Evolutionary conservation across 2,329 filamentous ascomycete species (phyloP), one percentile per base, ranked within the genome.

Genomic region (Ramularia collo-cygni): DNA sequence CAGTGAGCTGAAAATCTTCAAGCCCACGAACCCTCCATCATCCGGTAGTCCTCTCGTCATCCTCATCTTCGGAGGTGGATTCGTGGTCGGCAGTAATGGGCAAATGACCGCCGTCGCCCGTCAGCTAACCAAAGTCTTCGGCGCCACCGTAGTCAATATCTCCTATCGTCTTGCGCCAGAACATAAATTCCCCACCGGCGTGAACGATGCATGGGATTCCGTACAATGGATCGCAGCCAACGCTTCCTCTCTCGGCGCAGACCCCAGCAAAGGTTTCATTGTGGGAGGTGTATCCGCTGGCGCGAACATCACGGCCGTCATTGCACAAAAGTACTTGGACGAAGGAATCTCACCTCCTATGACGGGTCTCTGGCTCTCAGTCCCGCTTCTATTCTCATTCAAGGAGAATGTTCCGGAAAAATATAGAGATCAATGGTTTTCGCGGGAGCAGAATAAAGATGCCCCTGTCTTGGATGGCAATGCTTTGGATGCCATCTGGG

Each of bases 221-320:
- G 46, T 73, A 18, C 52, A 64, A 54, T 48, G 41, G 37, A 21
- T 29, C 9, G 40, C 46, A 8, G 31, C 40, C 37, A 48, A 35
- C 68, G 67, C 66, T 54, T 65, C 33, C 6, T 10, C 21, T 24
- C 33, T 51, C 1, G 40, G 62, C 61, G 9, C 42, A 51, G 14
- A 66, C 68, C 43, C 64, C 62, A 52, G 57, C 8, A 55, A 57
- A 4, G 70, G 69, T 0, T 73, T 74, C 44, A 45, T 74, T 7
- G 42, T 72, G 6, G 69, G 68, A n/a, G 71, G 71, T 1, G 61
- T 61, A 1, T 70, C 64, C 3, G 69, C 71, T 3, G 68, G 67
- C 10, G 65, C 59, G 8, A 68, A 67, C 35, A 52, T 70, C n/a
- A 43, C 58, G 4, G 60, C 64, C 3, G 57, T 66, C 1, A 48